Percentiles rank a stretch among this genome's conserved stretches.
phyloP scores from a whole-genome alignment of 2,329 filamentous ascomycete species.

The Colletotrichum noveboracense region DNA sequence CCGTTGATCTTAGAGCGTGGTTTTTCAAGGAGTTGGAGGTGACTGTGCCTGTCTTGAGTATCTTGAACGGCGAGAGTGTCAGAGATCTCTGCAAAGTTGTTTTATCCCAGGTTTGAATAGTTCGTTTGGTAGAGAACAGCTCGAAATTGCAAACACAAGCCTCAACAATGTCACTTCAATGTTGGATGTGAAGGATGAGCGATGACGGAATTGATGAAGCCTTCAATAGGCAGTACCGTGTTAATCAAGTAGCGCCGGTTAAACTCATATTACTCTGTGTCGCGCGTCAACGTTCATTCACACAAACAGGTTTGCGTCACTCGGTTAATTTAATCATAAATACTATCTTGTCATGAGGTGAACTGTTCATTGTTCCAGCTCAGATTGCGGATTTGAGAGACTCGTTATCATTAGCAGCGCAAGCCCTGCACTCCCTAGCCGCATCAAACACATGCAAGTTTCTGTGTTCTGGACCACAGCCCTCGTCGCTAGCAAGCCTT shows the following conservation, averaged over 20 bases:
- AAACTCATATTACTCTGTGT: not conserved
- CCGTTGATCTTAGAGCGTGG: conserved; percentile 48
- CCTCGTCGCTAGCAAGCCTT: not conserved
- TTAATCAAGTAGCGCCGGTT: too few species aligned
- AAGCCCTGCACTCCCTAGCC: not conserved
- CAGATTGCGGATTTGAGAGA: not conserved
- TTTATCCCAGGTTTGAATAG: not conserved
- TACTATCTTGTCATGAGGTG: too few species aligned
- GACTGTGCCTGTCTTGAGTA: conserved; percentile 50
- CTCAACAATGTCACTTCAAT: not conserved
- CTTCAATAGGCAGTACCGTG: not conserved
- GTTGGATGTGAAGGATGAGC: not conserved
- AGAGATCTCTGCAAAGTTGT: not conserved
- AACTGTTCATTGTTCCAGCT: too few species aligned
- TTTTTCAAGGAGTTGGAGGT: conserved; percentile 47
- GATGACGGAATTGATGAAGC: not conserved
- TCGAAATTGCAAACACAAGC: not conserved
- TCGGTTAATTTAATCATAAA: too few species aligned
- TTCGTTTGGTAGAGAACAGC: not conserved
- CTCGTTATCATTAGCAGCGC: not conserved
- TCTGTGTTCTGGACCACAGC: not conserved
- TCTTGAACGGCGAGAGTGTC: conserved; percentile 38
- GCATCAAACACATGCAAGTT: not conserved
- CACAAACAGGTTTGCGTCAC: not conserved
- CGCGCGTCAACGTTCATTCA: not conserved